Base-by-base conservation (phyloP, 352 stramenopile species). In the Pythium chondricola region DNA sequence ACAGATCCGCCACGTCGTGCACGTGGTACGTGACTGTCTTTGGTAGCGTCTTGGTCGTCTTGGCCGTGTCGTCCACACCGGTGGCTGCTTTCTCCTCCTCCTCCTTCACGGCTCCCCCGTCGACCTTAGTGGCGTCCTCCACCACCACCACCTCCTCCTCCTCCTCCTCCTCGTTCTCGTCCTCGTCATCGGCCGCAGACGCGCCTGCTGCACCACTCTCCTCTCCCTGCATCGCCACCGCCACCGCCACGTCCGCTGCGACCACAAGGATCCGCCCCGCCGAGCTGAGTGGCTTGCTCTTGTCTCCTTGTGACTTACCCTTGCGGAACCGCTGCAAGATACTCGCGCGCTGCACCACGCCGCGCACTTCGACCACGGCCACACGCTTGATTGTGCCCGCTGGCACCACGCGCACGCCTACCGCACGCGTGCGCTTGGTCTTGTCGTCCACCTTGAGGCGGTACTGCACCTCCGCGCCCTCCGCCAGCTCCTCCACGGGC, bases 381-480 rank as follows among this genome's bases (percentile, higher is more conserved):
- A 71, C 50, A 18, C 60, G 69, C 55, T 84, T 74, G 20, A 92
- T 67, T 7, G 80, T 88, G 2, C 80, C 80, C 5, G 58, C 43
- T 5, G 80, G 73, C 7, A 89, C 58, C 2, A 88, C 53, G 1
- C 50, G 42, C 29, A 92, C 74, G 7, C 25, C 48, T 0, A 72
- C 48, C 0, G 80, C 80, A 25, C 72, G 72, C 9, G 54, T 75
- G 45, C 85, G 87, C 51, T 86, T 85, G 61, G 83, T 87, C 58
- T 80, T 84, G n/a, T 89, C 77, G 40, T 83, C 74, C 24, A 67
- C 64, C 21, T 59, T 74, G 24, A 80, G 37, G 8, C 62, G 71
- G 52, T 71, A 89, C 50, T 72, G 60, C 4, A 89, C 80, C 40
- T 92, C 80, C 43, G 83, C 80, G 33, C 77, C 80, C 49, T 81